Percentiles rank a stretch among this genome's conserved stretches.
These are phyloP conservation scores for Pholiota adiposa DNA, from an alignment of 1,284 basidiomycete species.

Conservation along the genomic window DNA sequence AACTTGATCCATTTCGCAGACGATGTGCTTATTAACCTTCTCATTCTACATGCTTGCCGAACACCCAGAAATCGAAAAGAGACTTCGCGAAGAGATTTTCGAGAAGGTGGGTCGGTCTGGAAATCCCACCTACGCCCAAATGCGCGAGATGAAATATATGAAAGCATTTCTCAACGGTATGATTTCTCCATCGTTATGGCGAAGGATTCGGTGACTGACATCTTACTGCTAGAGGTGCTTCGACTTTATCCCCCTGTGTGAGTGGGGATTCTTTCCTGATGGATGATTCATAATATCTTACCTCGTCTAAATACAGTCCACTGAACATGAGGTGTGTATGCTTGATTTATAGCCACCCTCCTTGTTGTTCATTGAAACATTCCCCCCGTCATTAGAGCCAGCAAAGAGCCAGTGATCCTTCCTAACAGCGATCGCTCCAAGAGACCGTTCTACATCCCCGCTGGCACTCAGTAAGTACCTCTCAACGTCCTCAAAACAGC, in stretches of 20 bases:
- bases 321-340: constrained; percentile 31
- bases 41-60: constrained; percentile 49
- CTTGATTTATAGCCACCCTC: not conserved
- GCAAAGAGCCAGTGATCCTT: constrained; percentile 30
- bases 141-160: constrained; percentile 51
- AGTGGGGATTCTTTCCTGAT: too few species aligned
- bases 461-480: constrained; percentile 26
- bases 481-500: not conserved
- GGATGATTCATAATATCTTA: too few species aligned
- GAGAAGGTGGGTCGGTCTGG: constrained; percentile 38
- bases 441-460: constrained; percentile 32
- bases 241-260: constrained; percentile 38
- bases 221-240: constrained; percentile 31
- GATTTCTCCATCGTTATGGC: not conserved
- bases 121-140: constrained; percentile 44
- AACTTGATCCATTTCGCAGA: constrained; percentile 27
- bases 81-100: constrained; percentile 47
- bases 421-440: constrained; percentile 24
- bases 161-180: constrained; percentile 49
- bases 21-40: constrained; percentile 47
- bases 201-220: not conserved
- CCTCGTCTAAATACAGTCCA: too few species aligned
- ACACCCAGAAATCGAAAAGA: constrained; percentile 42
- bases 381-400: constrained; percentile 31
- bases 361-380: not conserved